Evolutionary conservation across 2,329 filamentous ascomycete species (phyloP).

Genomic region (Magnaporthiopsis rhizophila): DNA sequence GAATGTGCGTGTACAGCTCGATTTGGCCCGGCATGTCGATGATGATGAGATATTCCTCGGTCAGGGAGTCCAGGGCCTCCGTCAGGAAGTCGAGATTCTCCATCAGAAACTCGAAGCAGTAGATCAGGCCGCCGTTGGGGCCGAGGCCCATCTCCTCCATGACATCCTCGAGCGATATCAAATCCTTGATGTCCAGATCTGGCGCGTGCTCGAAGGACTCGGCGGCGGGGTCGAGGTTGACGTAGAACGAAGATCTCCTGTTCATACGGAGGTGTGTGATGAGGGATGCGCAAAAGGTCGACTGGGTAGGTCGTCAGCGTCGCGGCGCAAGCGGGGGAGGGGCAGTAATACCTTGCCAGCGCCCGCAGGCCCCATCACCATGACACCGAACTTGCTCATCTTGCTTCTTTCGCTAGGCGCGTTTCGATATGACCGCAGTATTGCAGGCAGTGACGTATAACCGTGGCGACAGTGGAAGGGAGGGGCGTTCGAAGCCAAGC

Average conservation of each 20-base stretch:
- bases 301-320: conserved; percentile 36
- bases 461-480: no score
- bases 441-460: no score
- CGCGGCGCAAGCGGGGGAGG: background rate
- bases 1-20: conserved; percentile 95
- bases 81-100: conserved; percentile 91
- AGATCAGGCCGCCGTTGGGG: conserved; percentile 87
- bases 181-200: conserved; percentile 90
- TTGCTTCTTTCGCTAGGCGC: background rate
- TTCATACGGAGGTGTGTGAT: conserved; percentile 89
- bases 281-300: conserved; percentile 88
- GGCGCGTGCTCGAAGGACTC: conserved; percentile 87
- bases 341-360: conserved; percentile 65
- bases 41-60: conserved; percentile 93
- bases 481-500: no score
- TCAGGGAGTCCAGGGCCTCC: conserved; percentile 73
- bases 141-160: conserved; percentile 92
- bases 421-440: no score
- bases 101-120: conserved; percentile 93
- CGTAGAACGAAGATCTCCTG: conserved; percentile 91
- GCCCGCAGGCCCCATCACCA: conserved; percentile 94
- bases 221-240: conserved; percentile 96
- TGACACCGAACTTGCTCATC: conserved; percentile 91
- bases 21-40: conserved; percentile 99
- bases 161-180: conserved; percentile 88